Evolutionary conservation across 495 filamentous ascomycete genomes (phyloP).

Genomic region (Trichoderma parareesei): DNA sequence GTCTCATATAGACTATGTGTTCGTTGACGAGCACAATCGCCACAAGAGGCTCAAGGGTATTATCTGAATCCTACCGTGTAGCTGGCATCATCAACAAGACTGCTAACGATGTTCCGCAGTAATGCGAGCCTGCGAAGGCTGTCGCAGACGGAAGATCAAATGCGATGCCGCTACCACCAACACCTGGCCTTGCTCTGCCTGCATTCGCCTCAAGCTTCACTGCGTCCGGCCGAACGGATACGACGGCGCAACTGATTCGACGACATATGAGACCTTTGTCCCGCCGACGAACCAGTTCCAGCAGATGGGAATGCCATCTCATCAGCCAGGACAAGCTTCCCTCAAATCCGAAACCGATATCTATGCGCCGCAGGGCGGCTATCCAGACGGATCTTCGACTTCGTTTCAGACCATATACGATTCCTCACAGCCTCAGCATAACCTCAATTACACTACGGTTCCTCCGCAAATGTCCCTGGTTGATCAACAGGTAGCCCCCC

Average conservation of each 20-base stretch:
- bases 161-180: conserved; percentile 98
- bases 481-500: conserved; percentile 41
- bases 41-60: conserved; percentile 95
- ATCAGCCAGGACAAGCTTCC: conserved; percentile 25
- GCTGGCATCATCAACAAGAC: background rate
- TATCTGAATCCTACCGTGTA: conserved; percentile 12
- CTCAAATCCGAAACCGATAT: conserved; percentile 16
- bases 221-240: conserved; percentile 90
- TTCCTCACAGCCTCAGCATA: conserved; percentile 33
- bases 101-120: conserved; percentile 45
- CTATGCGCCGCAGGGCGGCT: conserved; percentile 32
- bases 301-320: conserved; percentile 19
- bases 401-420: conserved; percentile 41
- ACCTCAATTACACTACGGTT: conserved; percentile 42
- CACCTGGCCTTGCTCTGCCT: conserved; percentile 95
- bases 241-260: conserved; percentile 56
- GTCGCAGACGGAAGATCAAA: conserved; percentile 83
- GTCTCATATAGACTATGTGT: conserved; percentile 76
- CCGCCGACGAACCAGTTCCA: conserved; percentile 36
- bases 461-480: conserved; percentile 36
- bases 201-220: conserved; percentile 82
- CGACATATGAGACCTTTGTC: conserved; percentile 38
- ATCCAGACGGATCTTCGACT: conserved; percentile 27
- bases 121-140: conserved; percentile 98
- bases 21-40: conserved; percentile 97